Conservation (phyloP, 805 yeast genomes). For the Suhomyces sp. region DNA sequence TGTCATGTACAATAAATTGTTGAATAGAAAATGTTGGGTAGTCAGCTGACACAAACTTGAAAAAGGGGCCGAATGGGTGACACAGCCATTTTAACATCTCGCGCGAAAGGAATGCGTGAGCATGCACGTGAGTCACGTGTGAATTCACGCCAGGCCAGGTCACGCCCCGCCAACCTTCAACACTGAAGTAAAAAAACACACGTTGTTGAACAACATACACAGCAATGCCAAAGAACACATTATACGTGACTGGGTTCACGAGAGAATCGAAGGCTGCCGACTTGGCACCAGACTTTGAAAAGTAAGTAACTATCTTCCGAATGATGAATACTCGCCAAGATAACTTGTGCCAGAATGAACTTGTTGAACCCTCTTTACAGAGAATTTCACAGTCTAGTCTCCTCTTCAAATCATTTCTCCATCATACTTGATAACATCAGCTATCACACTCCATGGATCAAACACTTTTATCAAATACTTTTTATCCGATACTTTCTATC, state of each 20-base stretch:
- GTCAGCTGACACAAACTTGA: background rate
- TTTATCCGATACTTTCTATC: background rate
- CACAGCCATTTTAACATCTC: background rate
- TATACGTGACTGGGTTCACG: slow-evolving; percentile 57
- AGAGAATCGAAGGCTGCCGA: slow-evolving; percentile 54
- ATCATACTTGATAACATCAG: background rate
- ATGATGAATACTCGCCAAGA: background rate
- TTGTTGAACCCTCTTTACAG: background rate
- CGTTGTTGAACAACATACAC: background rate
- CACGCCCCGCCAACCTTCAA: background rate
- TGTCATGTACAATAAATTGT: background rate
- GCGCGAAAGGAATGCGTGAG: background rate
- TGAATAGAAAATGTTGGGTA: background rate
- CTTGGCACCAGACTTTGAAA: slow-evolving; percentile 58
- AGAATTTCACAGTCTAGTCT: background rate
- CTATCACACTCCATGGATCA: background rate
- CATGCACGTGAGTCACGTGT: background rate
- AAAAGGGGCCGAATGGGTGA: background rate
- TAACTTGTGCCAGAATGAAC: background rate
- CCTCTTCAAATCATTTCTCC: background rate
- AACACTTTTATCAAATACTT: background rate
- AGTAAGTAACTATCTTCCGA: slow-evolving; percentile 39
- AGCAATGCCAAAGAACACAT: slow-evolving; percentile 44
- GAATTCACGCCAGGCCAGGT: background rate
- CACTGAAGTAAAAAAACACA: background rate